phyloP scores from a whole-genome alignment of 495 filamentous ascomycete species.

The Parachaetomium inaequale region DNA sequence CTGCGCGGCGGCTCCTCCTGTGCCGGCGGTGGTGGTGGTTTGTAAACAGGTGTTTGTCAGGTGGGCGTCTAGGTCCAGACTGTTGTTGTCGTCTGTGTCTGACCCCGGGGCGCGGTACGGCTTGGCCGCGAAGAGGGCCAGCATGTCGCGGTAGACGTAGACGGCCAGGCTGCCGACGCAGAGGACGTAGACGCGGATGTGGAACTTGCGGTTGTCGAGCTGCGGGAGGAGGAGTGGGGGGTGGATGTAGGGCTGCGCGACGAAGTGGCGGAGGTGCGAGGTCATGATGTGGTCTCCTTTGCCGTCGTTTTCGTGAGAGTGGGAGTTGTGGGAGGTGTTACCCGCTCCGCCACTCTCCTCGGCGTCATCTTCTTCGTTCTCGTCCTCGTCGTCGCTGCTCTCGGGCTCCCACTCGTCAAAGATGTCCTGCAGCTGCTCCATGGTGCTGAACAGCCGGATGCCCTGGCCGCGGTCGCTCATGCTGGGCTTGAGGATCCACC shows the following conservation, averaged over 20 bases:
- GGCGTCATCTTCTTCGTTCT: constrained; percentile 32
- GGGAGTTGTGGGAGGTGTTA: too few species aligned
- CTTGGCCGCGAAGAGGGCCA: constrained; percentile 81
- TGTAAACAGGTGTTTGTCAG: constrained; percentile 98
- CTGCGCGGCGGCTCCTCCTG: not conserved
- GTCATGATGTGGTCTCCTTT: constrained; percentile 64
- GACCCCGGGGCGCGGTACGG: constrained; percentile 53
- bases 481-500: constrained; percentile 97
- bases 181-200: constrained; percentile 87
- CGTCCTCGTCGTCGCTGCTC: constrained; percentile 57
- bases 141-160: constrained; percentile 85
- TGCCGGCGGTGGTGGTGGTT: constrained; percentile 20
- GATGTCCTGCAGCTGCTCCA: constrained; percentile 72
- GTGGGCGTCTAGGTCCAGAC: constrained; percentile 62
- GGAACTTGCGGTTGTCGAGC: constrained; percentile 75
- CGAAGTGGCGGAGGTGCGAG: constrained; percentile 91
- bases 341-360: not conserved
- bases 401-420: constrained; percentile 84
- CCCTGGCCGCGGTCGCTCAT: constrained; percentile 97
- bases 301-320: not conserved
- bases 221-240: constrained; percentile 72
- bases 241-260: constrained; percentile 93
- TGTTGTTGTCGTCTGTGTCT: constrained; percentile 30
- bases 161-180: constrained; percentile 71
- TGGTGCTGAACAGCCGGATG: constrained; percentile 79